Conservation (phyloP, 768 basidiomycete genomes). For the Neoboletus subvelutipes region DNA sequence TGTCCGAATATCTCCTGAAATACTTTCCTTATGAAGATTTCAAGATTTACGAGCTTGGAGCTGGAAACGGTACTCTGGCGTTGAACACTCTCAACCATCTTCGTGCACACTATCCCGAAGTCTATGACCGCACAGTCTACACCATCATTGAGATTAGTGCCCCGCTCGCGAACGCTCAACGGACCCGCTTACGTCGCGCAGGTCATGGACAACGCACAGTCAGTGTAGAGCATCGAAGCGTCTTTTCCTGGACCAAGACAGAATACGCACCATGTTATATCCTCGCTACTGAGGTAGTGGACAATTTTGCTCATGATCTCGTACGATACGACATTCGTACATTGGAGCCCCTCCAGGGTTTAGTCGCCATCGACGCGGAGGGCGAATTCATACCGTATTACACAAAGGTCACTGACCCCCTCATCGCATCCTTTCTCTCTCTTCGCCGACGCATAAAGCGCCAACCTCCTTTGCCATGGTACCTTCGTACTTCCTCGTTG, state of each 20-base stretch:
- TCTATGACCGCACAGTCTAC: conserved; percentile 91
- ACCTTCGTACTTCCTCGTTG: conserved; percentile 53
- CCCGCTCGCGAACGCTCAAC: conserved; percentile 72
- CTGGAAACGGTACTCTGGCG: conserved; percentile 95
- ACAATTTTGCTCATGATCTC: conserved; percentile 96
- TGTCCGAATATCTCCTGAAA: conserved; percentile 89
- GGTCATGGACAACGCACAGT: conserved; percentile 45
- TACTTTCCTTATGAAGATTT: conserved; percentile 97
- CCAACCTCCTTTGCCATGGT: conserved; percentile 54
- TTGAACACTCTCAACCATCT: conserved; percentile 84
- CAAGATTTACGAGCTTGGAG: conserved; percentile 95
- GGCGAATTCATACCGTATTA: conserved; percentile 88
- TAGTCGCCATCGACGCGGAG: conserved; percentile 72
- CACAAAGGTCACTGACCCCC: conserved; percentile 79
- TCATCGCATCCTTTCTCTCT: conserved; percentile 75
- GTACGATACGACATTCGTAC: conserved; percentile 85
- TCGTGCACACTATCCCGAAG: conserved; percentile 76
- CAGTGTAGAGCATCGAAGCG: conserved; percentile 68
- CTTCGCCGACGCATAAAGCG: conserved; percentile 62
- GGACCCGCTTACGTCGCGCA: conserved; percentile 53
- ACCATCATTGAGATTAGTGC: conserved; percentile 93
- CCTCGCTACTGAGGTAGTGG: conserved; percentile 95
- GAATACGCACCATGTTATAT: conserved; percentile 89
- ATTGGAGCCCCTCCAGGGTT: conserved; percentile 78
- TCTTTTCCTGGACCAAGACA: conserved; percentile 78